These are phyloP conservation scores for Arthrobotrys sphaeroides DNA, from an alignment of 2,329 filamentous ascomycete genomes.

Conservation along the genomic window DNA sequence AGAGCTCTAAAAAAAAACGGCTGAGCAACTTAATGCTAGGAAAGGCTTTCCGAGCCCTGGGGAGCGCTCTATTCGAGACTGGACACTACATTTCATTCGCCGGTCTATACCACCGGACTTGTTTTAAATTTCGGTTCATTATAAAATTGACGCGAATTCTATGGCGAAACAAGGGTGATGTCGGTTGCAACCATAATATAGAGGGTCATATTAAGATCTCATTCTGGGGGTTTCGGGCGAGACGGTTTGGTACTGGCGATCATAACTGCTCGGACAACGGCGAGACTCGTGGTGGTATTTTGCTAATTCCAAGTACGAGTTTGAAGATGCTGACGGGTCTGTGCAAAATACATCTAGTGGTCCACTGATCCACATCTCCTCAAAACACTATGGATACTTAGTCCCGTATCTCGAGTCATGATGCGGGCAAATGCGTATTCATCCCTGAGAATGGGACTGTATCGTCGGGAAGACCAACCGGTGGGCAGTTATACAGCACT, in stretches of 20 bases:
- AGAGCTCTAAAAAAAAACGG: background rate
- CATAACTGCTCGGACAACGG: slow-evolving; percentile 4
- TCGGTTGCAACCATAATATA: slow-evolving; percentile 27
- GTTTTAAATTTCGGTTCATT: slow-evolving; percentile 53
- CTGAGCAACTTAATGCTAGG: slow-evolving; percentile 5
- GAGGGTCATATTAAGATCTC: slow-evolving; percentile 38
- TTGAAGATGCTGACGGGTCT: slow-evolving; percentile 32
- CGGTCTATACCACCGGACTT: slow-evolving; percentile 20
- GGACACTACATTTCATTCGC: slow-evolving; percentile 3
- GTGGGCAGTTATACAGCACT: background rate
- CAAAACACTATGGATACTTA: slow-evolving; percentile 12
- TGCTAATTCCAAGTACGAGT: slow-evolving; percentile 39
- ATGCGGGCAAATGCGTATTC: slow-evolving; percentile 31
- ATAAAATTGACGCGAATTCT: slow-evolving; percentile 51
- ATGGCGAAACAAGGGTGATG: slow-evolving; percentile 14
- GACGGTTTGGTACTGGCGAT: slow-evolving; percentile 11
- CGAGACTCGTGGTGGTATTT: slow-evolving; percentile 18
- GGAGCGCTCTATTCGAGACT: slow-evolving; percentile 3
- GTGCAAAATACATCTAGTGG: slow-evolving; percentile 28
- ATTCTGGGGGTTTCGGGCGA: slow-evolving; percentile 26
- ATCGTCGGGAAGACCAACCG: slow-evolving; percentile 46
- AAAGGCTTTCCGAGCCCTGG: slow-evolving; percentile 5
- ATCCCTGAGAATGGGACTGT: background rate
- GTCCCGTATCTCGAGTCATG: slow-evolving; percentile 10
- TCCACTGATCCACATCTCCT: background rate